Conservation (phyloP, 1,284 basidiomycete genomes). For the Salmacisia buchloeana region DNA sequence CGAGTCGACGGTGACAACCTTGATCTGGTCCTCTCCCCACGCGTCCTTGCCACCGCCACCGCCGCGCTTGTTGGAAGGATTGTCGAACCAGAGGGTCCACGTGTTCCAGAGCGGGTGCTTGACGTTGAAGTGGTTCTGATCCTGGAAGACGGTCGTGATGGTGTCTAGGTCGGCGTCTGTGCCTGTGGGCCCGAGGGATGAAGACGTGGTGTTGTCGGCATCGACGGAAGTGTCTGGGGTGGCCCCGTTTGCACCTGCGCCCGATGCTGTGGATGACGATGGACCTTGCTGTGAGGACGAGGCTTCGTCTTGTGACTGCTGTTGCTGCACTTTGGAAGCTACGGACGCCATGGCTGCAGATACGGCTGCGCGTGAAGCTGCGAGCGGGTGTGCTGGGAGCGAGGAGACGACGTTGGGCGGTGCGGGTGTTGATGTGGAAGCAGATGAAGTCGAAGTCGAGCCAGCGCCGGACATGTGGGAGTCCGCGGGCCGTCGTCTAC, state of each 20-base stretch:
- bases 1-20: conserved; percentile 44
- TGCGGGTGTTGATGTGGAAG: not conserved
- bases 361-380: conserved; percentile 2
- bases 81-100: conserved; percentile 51
- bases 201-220: not conserved
- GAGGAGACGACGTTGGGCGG: not conserved
- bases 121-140: conserved; percentile 47
- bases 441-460: too few relatives aligned
- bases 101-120: conserved; percentile 48
- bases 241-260: not conserved
- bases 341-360: conserved; percentile 7
- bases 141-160: conserved; percentile 46
- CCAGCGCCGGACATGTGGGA: too few relatives aligned
- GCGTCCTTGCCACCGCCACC: conserved; percentile 38
- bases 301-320: not conserved
- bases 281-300: not conserved
- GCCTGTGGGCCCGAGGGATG: not conserved
- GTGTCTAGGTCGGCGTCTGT: conserved; percentile 12
- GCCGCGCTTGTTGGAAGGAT: conserved; percentile 39
- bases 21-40: conserved; percentile 50
- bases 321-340: conserved; percentile 5
- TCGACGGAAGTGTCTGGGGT: not conserved
- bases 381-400: not conserved
- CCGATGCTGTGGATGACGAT: not conserved
- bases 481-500: too few relatives aligned